Conservation (phyloP, 805 yeast genomes). For the Pichia phayaonensis region DNA sequence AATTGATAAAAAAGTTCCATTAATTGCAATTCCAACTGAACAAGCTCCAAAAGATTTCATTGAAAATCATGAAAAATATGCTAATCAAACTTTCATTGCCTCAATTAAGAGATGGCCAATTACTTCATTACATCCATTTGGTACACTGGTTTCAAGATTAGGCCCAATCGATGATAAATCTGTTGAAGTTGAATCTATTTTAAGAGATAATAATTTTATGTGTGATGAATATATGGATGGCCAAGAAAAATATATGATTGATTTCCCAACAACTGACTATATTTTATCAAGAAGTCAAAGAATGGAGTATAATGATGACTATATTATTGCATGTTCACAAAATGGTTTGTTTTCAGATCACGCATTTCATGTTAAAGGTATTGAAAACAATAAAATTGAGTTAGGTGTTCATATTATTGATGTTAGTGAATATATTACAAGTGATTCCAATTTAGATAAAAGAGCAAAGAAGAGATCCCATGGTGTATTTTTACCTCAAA, state of each 20-base stretch:
- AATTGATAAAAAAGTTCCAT: constrained; percentile 93
- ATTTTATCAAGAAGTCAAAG: constrained; percentile 35
- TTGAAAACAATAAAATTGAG: constrained; percentile 55
- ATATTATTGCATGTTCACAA: constrained; percentile 56
- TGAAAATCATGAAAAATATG: constrained; percentile 79
- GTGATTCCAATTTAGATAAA: constrained; percentile 73
- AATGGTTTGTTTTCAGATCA: constrained; percentile 58
- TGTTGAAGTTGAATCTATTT: constrained; percentile 80
- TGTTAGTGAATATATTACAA: constrained; percentile 60
- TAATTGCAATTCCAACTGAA: constrained; percentile 97
- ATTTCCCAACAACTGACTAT: constrained; percentile 30
- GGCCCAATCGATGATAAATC: constrained; percentile 72
- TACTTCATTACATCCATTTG: constrained; percentile 96
- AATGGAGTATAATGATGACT: constrained; percentile 49
- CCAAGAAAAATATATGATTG: constrained; percentile 26
- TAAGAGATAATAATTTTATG: constrained; percentile 78
- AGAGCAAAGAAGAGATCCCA: constrained; percentile 87
- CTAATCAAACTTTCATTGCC: constrained; percentile 81
- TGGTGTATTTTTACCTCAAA: constrained; percentile 81
- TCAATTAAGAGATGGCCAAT: constrained; percentile 99
- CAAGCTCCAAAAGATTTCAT: constrained; percentile 96
- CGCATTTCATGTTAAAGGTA: constrained; percentile 70
- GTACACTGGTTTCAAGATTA: constrained; percentile 79
- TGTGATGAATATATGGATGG: constrained; percentile 70
- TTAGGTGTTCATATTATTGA: constrained; percentile 85